These are phyloP conservation scores for Macrophomina pseudophaseolina DNA, from an alignment of 2,329 filamentous ascomycete genomes.

Conservation along the genomic window DNA sequence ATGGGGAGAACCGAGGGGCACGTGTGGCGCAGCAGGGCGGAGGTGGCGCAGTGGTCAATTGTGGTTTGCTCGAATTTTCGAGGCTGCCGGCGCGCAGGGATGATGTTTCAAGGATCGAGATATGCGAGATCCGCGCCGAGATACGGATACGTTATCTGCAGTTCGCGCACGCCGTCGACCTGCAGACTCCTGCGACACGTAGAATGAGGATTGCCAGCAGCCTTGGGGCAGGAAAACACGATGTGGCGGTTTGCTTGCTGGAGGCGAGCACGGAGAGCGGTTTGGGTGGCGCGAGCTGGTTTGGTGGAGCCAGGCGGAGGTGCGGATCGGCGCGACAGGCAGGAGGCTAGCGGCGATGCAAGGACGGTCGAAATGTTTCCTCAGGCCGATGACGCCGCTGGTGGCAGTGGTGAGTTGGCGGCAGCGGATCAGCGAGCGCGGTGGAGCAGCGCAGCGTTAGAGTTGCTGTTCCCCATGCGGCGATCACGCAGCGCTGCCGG, in stretches of 20 bases:
- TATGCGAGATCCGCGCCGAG: slow-evolving; percentile 3
- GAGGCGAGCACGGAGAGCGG: background rate
- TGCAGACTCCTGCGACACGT: background rate
- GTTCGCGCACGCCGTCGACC: background rate
- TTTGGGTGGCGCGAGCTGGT: background rate
- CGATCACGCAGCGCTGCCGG: slow-evolving; percentile 19
- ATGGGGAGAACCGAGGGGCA: background rate
- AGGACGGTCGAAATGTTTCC: background rate
- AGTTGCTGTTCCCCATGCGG: slow-evolving; percentile 13
- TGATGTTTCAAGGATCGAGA: slow-evolving; percentile 11
- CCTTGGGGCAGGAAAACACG: background rate
- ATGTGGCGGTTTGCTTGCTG: background rate
- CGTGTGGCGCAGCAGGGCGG: slow-evolving; percentile 9
- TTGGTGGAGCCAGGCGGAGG: background rate
- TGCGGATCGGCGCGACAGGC: slow-evolving; percentile 1
- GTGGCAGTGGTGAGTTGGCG: background rate
- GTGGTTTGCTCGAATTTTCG: background rate
- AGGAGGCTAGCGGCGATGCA: background rate
- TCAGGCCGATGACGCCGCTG: background rate
- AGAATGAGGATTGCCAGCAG: background rate
- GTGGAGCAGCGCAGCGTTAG: slow-evolving; percentile 1
- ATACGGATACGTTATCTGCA: background rate
- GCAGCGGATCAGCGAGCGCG: slow-evolving; percentile 7
- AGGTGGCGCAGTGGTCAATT: slow-evolving; percentile 1
- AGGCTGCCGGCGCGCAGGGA: background rate